Conservation (phyloP, 305 asterid species). For the Plantago coronopus region DNA sequence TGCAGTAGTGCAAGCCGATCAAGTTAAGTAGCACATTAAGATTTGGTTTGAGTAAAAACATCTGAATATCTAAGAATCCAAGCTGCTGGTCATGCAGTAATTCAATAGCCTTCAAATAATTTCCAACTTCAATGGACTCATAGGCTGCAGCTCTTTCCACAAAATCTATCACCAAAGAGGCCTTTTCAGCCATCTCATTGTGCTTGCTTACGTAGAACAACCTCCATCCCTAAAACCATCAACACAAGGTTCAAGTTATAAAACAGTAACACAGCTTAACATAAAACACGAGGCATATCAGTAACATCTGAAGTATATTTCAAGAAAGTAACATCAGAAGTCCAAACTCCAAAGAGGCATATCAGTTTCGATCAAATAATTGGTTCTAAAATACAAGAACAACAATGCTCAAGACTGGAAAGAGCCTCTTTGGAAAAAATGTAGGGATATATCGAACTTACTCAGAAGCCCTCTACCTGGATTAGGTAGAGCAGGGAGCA, state of each 20-base stretch:
- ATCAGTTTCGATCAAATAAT: too few species aligned
- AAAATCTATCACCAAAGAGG: slow-evolving; percentile 34
- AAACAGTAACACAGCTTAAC: not conserved
- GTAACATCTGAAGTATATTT: not conserved
- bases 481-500: too few species aligned
- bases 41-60: slow-evolving; percentile 61
- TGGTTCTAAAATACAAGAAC: too few species aligned
- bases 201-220: slow-evolving; percentile 57
- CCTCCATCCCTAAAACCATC: slow-evolving; percentile 59
- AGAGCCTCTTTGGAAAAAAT: too few species aligned
- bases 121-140: slow-evolving; percentile 73
- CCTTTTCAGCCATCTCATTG: slow-evolving; percentile 56
- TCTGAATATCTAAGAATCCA: slow-evolving; percentile 64
- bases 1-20: slow-evolving; percentile 85
- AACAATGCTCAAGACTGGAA: not conserved
- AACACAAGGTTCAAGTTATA: slow-evolving; percentile 3
- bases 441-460: too few species aligned
- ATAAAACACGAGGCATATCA: slow-evolving; percentile 4
- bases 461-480: too few species aligned
- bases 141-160: slow-evolving; percentile 48
- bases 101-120: slow-evolving; percentile 57
- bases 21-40: slow-evolving; percentile 64
- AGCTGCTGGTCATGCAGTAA: slow-evolving; percentile 47
- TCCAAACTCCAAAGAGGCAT: too few species aligned
- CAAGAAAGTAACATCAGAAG: not conserved